Conservation (phyloP, 75 land plant genomes). For the Selaginella tamariscina region DNA sequence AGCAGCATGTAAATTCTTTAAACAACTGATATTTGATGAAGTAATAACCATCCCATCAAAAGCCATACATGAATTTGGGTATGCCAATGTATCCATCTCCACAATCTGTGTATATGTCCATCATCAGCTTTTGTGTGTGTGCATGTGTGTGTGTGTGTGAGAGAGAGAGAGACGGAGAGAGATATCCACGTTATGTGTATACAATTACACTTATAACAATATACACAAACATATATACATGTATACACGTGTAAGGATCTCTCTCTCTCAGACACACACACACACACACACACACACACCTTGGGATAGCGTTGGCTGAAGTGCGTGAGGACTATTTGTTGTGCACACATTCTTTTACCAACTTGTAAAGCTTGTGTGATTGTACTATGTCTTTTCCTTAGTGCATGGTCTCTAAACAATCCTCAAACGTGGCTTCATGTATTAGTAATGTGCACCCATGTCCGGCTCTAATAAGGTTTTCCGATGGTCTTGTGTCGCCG, state of each 20-base stretch:
- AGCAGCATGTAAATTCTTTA: neutral
- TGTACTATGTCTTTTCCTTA: slow-evolving; percentile 23
- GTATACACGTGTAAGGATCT: too few species aligned
- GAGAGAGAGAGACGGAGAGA: too few species aligned
- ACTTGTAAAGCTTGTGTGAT: slow-evolving; percentile 27
- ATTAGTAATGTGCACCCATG: slow-evolving; percentile 28
- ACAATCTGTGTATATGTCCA: slow-evolving; percentile 26
- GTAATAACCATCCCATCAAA: slow-evolving; percentile 28
- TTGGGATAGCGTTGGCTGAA: slow-evolving; percentile 30
- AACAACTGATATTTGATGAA: neutral
- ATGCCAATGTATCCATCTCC: slow-evolving; percentile 15
- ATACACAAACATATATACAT: too few species aligned
- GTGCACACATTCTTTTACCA: slow-evolving; percentile 19
- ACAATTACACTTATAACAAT: too few species aligned
- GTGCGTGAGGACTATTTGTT: slow-evolving; percentile 26
- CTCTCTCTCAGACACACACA: too few species aligned
- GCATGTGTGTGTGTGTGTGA: too few species aligned
- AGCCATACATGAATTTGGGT: slow-evolving; percentile 16
- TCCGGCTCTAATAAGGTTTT: slow-evolving; percentile 21
- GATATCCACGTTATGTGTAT: too few species aligned
- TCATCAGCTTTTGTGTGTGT: too few species aligned
- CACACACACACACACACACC: too few species aligned
- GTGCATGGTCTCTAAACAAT: slow-evolving; percentile 17
- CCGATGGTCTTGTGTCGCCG: slow-evolving; percentile 28
- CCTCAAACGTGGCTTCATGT: slow-evolving; percentile 33